Conservation (phyloP, 2,329 filamentous ascomycete genomes). For the Hymenoscyphus fraxineus region DNA sequence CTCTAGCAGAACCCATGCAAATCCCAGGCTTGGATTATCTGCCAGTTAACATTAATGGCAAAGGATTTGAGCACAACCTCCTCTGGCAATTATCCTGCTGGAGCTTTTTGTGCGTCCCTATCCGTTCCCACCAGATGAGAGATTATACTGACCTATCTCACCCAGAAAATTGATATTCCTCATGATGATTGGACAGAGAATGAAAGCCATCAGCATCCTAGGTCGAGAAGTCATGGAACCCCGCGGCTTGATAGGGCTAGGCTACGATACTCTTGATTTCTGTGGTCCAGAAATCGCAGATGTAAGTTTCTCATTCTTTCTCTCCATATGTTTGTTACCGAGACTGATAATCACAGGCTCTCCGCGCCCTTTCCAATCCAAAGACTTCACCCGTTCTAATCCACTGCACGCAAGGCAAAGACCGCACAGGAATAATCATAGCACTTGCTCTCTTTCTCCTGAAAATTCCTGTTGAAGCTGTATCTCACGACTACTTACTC, state of each 20-base stretch:
- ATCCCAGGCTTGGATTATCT: slow-evolving; percentile 62
- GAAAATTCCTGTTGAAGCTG: slow-evolving; percentile 52
- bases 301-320: slow-evolving; percentile 30
- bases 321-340: not conserved
- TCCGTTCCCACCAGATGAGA: not conserved
- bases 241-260: slow-evolving; percentile 68
- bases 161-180: slow-evolving; percentile 57
- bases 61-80: slow-evolving; percentile 62
- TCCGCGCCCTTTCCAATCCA: slow-evolving; percentile 46
- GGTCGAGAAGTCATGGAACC: slow-evolving; percentile 67
- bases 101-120: slow-evolving; percentile 52
- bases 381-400: slow-evolving; percentile 61
- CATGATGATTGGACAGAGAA: slow-evolving; percentile 63
- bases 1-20: slow-evolving; percentile 52
- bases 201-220: slow-evolving; percentile 66
- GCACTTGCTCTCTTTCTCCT: slow-evolving; percentile 65
- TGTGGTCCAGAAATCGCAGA: slow-evolving; percentile 59
- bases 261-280: slow-evolving; percentile 63
- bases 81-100: slow-evolving; percentile 56
- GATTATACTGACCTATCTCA: not conserved
- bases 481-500: slow-evolving; percentile 68
- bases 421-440: slow-evolving; percentile 71
- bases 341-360: slow-evolving; percentile 36
- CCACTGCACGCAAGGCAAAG: slow-evolving; percentile 89
- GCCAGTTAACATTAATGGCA: slow-evolving; percentile 71